These are phyloP conservation scores for Tephrocybe sp. DNA, from an alignment of 768 basidiomycete species.

Conservation along the genomic window DNA sequence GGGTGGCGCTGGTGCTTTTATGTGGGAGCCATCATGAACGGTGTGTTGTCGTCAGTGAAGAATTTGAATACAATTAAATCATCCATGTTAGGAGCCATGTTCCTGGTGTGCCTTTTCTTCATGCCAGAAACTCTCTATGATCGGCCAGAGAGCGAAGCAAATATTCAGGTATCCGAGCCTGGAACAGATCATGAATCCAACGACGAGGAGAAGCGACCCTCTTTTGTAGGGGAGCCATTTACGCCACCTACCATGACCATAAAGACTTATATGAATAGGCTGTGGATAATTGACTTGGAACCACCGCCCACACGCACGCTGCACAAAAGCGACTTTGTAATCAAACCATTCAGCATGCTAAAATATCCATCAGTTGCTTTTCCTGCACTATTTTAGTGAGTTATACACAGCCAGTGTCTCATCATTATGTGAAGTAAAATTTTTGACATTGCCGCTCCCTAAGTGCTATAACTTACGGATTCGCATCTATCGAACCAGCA, in stretches of 20 bases:
- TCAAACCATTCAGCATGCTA: constrained; percentile 36
- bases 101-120: constrained; percentile 33
- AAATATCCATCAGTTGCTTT: constrained; percentile 39
- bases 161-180: constrained; percentile 3
- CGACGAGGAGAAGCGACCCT: constrained; percentile 14
- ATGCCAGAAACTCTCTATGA: constrained; percentile 43
- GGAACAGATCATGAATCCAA: constrained; percentile 2
- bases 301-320: constrained; percentile 26
- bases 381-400: constrained; percentile 36
- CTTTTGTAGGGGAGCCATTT: constrained; percentile 19
- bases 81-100: constrained; percentile 21
- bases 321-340: constrained; percentile 25
- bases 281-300: constrained; percentile 31
- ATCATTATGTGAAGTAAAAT: too few relatives aligned
- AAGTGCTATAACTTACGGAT: constrained; percentile 36
- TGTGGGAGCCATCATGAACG: constrained; percentile 41
- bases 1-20: constrained; percentile 47
- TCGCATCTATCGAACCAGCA: constrained; percentile 38
- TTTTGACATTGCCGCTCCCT: background rate
- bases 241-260: constrained; percentile 25
- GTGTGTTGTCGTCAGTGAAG: constrained; percentile 14
- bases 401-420: too few relatives aligned
- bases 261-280: constrained; percentile 23
- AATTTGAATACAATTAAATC: background rate
- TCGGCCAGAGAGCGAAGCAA: constrained; percentile 20